These are phyloP conservation scores for Arabis hirsuta DNA, from an alignment of 345 rosid species.

Conservation along the genomic window DNA sequence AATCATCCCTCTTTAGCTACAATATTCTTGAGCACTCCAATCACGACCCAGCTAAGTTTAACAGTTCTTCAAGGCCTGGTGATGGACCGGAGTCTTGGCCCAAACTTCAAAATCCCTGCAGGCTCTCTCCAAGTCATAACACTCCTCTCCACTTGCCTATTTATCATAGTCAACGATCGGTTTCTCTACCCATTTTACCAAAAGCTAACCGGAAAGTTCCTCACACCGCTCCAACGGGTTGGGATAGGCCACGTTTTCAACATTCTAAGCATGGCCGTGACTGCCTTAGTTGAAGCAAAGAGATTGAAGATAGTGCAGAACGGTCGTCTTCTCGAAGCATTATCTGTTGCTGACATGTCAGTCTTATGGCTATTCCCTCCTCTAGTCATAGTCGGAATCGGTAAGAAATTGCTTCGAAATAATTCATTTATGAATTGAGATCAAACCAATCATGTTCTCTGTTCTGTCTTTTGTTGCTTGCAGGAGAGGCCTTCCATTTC, in stretches of 20 bases:
- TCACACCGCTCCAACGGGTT: slow-evolving; percentile 49
- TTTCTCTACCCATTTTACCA: slow-evolving; percentile 48
- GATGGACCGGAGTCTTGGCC: slow-evolving; percentile 55
- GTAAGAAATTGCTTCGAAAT: background rate
- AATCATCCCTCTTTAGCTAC: slow-evolving; percentile 52
- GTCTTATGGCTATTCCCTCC: slow-evolving; percentile 65
- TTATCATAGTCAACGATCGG: slow-evolving; percentile 49
- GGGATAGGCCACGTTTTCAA: slow-evolving; percentile 59
- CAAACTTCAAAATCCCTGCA: slow-evolving; percentile 59
- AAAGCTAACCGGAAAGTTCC: slow-evolving; percentile 38
- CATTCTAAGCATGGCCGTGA: slow-evolving; percentile 45
- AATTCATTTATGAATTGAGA: background rate
- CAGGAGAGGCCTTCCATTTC: slow-evolving; percentile 59
- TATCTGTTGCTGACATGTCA: slow-evolving; percentile 49
- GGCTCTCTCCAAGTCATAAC: slow-evolving; percentile 54
- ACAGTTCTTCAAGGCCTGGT: slow-evolving; percentile 61
- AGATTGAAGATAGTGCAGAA: slow-evolving; percentile 45
- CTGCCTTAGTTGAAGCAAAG: slow-evolving; percentile 58
- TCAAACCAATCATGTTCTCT: slow-evolving; percentile 1
- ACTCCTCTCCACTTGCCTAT: slow-evolving; percentile 46
- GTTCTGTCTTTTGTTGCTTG: background rate
- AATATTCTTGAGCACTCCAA: slow-evolving; percentile 49
- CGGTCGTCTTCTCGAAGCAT: slow-evolving; percentile 25
- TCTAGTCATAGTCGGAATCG: slow-evolving; percentile 53
- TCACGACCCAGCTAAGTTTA: slow-evolving; percentile 47